Conservation (phyloP, 441 rosid species). For the Aleurites moluccanus region DNA sequence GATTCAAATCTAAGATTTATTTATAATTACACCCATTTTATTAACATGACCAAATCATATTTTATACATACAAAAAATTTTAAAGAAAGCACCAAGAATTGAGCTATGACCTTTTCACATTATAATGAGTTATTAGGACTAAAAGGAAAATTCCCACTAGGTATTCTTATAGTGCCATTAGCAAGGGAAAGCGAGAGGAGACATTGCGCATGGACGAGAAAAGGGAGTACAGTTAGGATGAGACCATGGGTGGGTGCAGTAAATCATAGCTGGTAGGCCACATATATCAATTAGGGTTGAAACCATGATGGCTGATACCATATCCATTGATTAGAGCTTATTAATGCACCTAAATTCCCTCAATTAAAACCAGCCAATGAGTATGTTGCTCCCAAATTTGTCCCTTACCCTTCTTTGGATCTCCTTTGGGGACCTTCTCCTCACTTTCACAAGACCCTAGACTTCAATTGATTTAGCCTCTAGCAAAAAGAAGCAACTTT, state of each 20-base stretch:
- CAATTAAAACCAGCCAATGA: not conserved
- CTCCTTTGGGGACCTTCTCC: not conserved
- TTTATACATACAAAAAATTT: not conserved
- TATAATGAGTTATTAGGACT: not conserved
- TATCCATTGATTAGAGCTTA: slow-evolving; percentile 23
- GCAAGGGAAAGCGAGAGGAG: slow-evolving; percentile 8
- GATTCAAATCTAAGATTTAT: not conserved
- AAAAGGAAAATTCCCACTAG: not conserved
- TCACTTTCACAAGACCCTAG: not conserved
- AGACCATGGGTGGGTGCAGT: slow-evolving; percentile 11
- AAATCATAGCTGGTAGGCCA: slow-evolving; percentile 22
- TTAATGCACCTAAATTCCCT: slow-evolving; percentile 17
- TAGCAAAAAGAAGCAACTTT: not conserved
- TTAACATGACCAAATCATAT: not conserved
- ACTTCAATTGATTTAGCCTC: not conserved
- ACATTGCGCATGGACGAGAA: slow-evolving; percentile 15
- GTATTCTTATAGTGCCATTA: not conserved
- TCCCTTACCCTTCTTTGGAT: not conserved
- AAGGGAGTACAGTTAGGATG: slow-evolving; percentile 4
- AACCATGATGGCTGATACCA: slow-evolving; percentile 1
- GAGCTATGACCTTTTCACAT: not conserved
- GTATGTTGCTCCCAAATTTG: not conserved
- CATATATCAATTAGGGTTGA: not conserved
- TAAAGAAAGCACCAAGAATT: not conserved
- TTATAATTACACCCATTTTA: not conserved